A percentile compares a stretch with the other conserved stretches of the same genome.
phyloP scores from a whole-genome alignment of 306 rosid species.

The Cucurbita pepo region DNA sequence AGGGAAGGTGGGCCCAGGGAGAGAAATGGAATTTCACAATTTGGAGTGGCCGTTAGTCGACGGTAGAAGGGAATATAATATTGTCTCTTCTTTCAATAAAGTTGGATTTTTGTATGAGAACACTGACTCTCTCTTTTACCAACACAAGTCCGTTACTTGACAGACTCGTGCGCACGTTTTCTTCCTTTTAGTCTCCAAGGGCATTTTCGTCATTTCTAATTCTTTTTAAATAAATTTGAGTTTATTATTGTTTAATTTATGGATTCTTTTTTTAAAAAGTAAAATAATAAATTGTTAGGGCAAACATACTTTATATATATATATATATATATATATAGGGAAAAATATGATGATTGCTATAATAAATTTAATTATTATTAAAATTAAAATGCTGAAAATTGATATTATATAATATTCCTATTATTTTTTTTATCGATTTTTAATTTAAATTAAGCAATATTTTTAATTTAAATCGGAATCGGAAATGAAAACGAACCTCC shows the following conservation, averaged over 20 bases:
- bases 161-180: conserved; percentile 4
- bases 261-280: no score
- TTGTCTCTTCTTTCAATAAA: background rate
- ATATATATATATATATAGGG: no score
- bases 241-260: background rate
- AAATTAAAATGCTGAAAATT: no score
- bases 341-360: no score
- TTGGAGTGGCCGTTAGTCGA: background rate
- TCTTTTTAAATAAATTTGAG: background rate
- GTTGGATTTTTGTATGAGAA: background rate
- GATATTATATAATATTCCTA: no score
- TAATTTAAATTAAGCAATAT: no score
- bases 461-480: no score
- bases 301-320: no score
- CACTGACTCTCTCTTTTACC: background rate
- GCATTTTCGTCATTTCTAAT: background rate
- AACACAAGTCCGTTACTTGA: background rate
- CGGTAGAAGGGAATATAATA: background rate
- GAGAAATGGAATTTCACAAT: background rate
- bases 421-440: no score
- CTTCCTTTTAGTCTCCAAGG: background rate
- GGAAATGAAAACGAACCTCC: conserved; percentile 25
- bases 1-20: background rate
- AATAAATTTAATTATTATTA: no score
- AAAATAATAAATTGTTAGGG: no score